Evolutionary conservation across 139 green algal species (phyloP).

Genomic region (Chlamydomonas incerta): DNA sequence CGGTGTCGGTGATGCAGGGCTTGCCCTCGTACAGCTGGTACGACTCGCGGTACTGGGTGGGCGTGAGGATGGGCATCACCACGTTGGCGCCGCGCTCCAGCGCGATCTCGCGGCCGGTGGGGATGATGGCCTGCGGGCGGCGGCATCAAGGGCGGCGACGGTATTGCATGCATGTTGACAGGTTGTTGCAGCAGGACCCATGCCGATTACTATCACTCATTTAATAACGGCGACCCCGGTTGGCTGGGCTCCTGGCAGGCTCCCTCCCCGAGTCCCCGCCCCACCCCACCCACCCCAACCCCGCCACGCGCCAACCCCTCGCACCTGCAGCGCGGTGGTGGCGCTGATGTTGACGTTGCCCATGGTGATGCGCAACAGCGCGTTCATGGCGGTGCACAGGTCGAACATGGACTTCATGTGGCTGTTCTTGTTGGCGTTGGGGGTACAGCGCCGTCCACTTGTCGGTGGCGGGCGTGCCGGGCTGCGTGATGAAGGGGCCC

Average conservation of each 20-base stretch:
- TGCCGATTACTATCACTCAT: too few species aligned
- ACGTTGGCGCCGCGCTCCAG: conserved; percentile 74
- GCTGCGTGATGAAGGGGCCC: conserved; percentile 66
- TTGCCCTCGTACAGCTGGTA: conserved; percentile 78
- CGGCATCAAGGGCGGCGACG: too few species aligned
- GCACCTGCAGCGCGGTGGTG: conserved; percentile 70
- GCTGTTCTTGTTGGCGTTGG: conserved; percentile 58
- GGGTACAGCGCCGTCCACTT: conserved; percentile 60
- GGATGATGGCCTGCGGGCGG: conserved; percentile 76
- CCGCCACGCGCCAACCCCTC: too few species aligned
- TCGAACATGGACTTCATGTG: conserved; percentile 77
- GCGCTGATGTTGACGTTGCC: conserved; percentile 75
- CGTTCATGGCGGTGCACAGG: conserved; percentile 78
- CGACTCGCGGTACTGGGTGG: conserved; percentile 72
- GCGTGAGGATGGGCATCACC: conserved; percentile 81
- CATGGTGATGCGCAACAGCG: conserved; percentile 68
- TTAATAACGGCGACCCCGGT: too few species aligned
- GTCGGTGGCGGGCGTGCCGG: conserved; percentile 63
- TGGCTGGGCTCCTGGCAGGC: too few species aligned
- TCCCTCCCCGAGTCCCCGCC: neutral
- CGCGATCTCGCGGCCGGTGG: conserved; percentile 74
- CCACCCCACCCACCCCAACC: neutral
- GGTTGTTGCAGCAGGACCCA: too few species aligned
- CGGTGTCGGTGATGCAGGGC: conserved; percentile 82
- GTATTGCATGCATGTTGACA: too few species aligned